Base-by-base conservation (phyloP, 1,139 yeast species). In the Hansenula lynferdii region DNA sequence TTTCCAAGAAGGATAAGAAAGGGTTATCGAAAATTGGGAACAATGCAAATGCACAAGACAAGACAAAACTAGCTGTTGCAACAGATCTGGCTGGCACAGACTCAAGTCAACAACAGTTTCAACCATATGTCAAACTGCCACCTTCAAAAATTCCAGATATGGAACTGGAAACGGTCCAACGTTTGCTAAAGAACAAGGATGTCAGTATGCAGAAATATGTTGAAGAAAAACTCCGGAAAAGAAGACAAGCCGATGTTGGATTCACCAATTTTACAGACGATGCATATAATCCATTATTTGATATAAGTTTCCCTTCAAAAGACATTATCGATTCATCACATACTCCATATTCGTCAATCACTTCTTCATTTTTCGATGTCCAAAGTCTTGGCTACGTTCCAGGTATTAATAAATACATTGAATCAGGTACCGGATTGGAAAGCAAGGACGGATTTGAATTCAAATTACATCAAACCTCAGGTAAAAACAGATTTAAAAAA, bases 71-170 rank as follows among this genome's bases (percentile, higher is more conserved):
- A 41, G 27, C 33, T 17, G 37, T 39, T 14, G 39, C 41, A 26
- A 29, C 43, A 25, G 45, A 43, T 37, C 42, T 49, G 42, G 27
- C 49, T 40, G 51, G 49, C 12, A 35, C 51, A 40, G 55, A 50
- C 35, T 30, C 45, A 14, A 17, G 16, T 11, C 48, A 46, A 24
- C 54, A 50, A 35, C 54, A 49, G 20, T 65, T 67, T 35, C 95
- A 85, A 55, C 90, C 95, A 9, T 85, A 86, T 63, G 95, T 86
- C 53, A 84, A 85, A 49, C 64, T 87, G 31, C 95, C 96, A 10
- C 84, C 94, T 22, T 84, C 96, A 3, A 86, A 89, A 64, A 85
- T 90, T 50, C 97, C 97, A 11, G 97, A 90, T 61, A 75, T 90
- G 75, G 95, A 87, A 39, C 70, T 90, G 49, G 80, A 85, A 28